Evolutionary conservation across 2,329 filamentous ascomycete genomes (phyloP), one percentile per base, ranked within the genome.

Genomic region (Alternaria triticina): DNA sequence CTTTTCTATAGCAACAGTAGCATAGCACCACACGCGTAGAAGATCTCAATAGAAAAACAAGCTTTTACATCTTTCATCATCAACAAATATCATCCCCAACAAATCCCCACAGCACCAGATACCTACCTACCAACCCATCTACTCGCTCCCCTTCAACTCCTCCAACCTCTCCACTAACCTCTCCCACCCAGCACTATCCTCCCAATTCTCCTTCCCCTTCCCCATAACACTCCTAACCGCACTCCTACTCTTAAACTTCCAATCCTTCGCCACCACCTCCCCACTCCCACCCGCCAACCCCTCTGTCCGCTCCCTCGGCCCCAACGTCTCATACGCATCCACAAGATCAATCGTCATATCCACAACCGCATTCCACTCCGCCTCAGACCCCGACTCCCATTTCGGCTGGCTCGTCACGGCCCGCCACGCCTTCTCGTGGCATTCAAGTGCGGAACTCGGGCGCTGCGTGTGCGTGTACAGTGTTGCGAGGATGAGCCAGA

Each of bases 361-460:
- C 3, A 96, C 92, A 5, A 96, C 88, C 1, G 85, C 84, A 62
- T 88, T 82, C 92, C 93, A 97, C 17, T 86, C 86, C 46, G 84
- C 84, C 67, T 86, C 84, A 13, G 89, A 86, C 44, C 87, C 87
- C 27, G 87, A 83, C 66, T 86, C 84, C 80, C 82, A 85, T 4
- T 83, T 83, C 0, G 88, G 83, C 70, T 87, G 81, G 54, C 85
- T 83, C 0, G 86, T 83, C 0, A 90, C 87, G 0, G 91, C 89
- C 3, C 96, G 87, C 94, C 95, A 99, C 0, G 91, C 93, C 76
- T 95, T 94, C 81, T 98, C 96, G 28, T 94, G 88, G 1, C 92
- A 93, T 6, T 94, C 91, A 2, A 98, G 84, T 5, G 94, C 92
- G 2, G 89, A 89, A 0, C 83, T 81, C 2, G 90, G 91, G 57